Base-by-base conservation (phyloP, 345 rosid genomes). In the Euphorbia lathyris region DNA sequence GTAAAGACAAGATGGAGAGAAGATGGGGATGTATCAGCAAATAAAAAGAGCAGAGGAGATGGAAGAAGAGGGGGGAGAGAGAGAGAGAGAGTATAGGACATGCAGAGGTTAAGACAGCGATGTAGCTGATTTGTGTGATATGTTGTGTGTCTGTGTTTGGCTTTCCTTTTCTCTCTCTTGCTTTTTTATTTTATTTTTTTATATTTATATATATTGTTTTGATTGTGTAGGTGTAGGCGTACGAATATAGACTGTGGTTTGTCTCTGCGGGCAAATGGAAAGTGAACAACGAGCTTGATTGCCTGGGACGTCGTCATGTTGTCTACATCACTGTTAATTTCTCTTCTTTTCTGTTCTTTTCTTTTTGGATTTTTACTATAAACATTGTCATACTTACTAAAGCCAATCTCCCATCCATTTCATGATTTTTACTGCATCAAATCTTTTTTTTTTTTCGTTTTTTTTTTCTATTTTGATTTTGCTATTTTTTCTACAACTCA, bases 61-160 rank as follows among this genome's bases (percentile, higher is more conserved):
- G 22, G 14, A 5, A 25, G 5, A 0, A 1, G 26, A 22, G 58
- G 23, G 9, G 42, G 23, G 29, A 19, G 19, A 40, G 56, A 66
- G 71, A 32, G 74, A 13, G 61, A 17, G 27, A 32, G 26, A 5
- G 6, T 36, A n/a, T 32, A 48, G 26, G 69, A 36, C 62, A 69
- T 58, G 65, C 69, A 68, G 73, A 30, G 65, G 51, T 32, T 34
- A 57, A 32, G 73, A 74, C 73, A 69, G 74, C 73, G 65, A 69
- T 63, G 69, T 60, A 38, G 66, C 5, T 29, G 19, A 53, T 32
- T 30, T 55, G 42, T 36, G 29, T 67, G 60, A 25, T n/a, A 68
- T 56, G 16, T 9, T 25, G n/a, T 32, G 58, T 45, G 19, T 50
- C 9, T 36, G 29, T 5, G 12, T 48, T 6, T 56, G 29, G 30